Evolutionary conservation across 2,329 filamentous ascomycete species (phyloP), one percentile per base, ranked within the genome.

Genomic region (Neofusicoccum kwambonambiense): DNA sequence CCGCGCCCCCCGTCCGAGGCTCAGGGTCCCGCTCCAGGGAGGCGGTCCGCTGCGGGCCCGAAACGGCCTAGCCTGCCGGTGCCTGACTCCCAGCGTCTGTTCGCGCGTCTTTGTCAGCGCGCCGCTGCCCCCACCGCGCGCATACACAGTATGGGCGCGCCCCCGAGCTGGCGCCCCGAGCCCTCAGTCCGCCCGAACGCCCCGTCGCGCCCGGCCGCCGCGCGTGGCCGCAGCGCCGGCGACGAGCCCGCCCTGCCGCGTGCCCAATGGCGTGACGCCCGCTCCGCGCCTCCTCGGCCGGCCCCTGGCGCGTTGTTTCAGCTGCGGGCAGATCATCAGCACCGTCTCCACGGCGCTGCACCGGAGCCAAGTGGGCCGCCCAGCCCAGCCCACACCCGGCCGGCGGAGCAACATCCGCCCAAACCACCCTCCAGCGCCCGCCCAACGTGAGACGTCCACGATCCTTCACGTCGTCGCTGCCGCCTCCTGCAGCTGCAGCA

Each of bases 301-400:
- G 15, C 52, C 56, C 56, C 54, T 58, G 54, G 54, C 13, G 17
- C 15, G 34, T 12, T 37, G 56, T 47, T 60, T 58, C 54, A 58
- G 22, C 54, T 31, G 22, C 54, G 54, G 54, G 54, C 56, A 60
- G 56, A 60, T 60, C 56, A 47, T 60, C 56, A 42, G 47, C 56
- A 19, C 56, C 56, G 44, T 47, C 42, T 45, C 56, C 56, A 60
- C 56, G 56, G 56, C 56, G 56, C 56, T 47, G 56, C 56, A 45
- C 42, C 56, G 8, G 22, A 47, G n/a, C 56, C 42, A 47, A 19
- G 41, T 47, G 41, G 27, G 42, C 41, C 27, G 22, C 22, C 22
- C 22, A 22, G 22, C 22, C 22, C 22, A 22, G 22, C 22, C 56
- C 56, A 60, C 56, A 37, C 27, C 41, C 56, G 17, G 0, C n/a